Base-by-base conservation (phyloP, 148 eudicot genomes). In the Spergularia bocconei region DNA sequence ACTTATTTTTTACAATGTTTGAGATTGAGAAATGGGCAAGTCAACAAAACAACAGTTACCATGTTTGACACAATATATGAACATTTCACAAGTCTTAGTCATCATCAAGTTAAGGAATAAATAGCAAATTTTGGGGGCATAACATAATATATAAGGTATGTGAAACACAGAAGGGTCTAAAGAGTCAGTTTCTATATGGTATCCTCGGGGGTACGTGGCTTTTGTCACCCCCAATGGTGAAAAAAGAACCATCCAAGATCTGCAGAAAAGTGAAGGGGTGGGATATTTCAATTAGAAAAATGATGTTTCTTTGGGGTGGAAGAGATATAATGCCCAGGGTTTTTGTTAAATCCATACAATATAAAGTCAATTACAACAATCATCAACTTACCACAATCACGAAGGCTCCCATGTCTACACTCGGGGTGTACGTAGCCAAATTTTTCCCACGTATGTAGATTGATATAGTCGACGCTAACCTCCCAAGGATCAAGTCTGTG, bases 361-460 rank as follows among this genome's bases (percentile, higher is more conserved):
- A 44, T 44, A 10, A 21, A 19, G 44, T 17, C 20, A 71, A 65
- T 39, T 7, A 20, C 50, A 39, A 64, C 21, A 39, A 64, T 17
- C 17, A 65, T 19, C 6, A 64, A 67, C 77, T 21, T 93, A 96
- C 99, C 93, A 96, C 99, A 57, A 96, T 86, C 39, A 96, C 93
- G 83, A 89, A 92, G 16, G 99, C 93, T 67, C 99, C 98, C 99
- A 96, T 96, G 87, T 95, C 99, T 36, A 89, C 90, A 89, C 99
- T 96, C 16, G 98, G 99, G 69, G 99, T 92, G 75, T 74, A 96
- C 12, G 97, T 88, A 13, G 89, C 94, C 68, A 96, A 80, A 84
- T 92, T 90, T 72, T 95, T 96, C 63, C 99, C 99, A 20, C 97
- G 91, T 57, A 96, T 96, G 79, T 89, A 67, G 72, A 92, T 77